Conservation (phyloP, 306 rosid genomes). For the Quercus suber region DNA sequence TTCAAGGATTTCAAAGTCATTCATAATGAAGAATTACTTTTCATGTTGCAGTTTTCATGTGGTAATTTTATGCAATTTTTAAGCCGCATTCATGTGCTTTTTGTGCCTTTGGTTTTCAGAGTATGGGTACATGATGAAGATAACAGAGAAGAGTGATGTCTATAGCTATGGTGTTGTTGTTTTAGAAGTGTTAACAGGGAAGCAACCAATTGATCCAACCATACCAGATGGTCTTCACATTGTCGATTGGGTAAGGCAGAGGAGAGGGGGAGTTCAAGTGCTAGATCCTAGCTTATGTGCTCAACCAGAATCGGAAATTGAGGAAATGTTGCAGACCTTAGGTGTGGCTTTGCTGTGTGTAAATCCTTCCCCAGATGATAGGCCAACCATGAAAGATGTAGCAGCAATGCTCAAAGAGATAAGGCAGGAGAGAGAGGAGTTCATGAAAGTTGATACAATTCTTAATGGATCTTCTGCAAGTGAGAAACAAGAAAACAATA, state of each 20-base stretch:
- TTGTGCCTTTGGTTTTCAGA: slow-evolving; percentile 39
- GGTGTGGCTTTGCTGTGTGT: slow-evolving; percentile 90
- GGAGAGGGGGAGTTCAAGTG: slow-evolving; percentile 45
- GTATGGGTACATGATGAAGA: slow-evolving; percentile 88
- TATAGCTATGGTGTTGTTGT: slow-evolving; percentile 84
- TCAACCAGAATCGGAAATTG: slow-evolving; percentile 56
- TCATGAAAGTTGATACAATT: slow-evolving; percentile 49
- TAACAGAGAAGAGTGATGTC: slow-evolving; percentile 90
- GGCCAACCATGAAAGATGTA: slow-evolving; percentile 87
- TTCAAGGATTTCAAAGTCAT: too few species aligned
- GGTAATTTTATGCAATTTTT: not conserved
- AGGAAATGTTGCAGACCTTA: slow-evolving; percentile 69
- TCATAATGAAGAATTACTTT: too few species aligned
- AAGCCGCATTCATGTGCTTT: not conserved
- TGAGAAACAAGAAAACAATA: slow-evolving; percentile 31
- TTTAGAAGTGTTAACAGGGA: slow-evolving; percentile 77
- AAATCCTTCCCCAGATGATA: slow-evolving; percentile 59
- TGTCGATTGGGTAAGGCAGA: slow-evolving; percentile 80
- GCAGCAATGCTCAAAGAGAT: slow-evolving; percentile 79
- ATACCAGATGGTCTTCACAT: slow-evolving; percentile 85
- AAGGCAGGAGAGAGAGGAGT: slow-evolving; percentile 54
- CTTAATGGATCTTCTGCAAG: slow-evolving; percentile 34
- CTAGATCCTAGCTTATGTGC: slow-evolving; percentile 52
- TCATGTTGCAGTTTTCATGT: too few species aligned
- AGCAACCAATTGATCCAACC: slow-evolving; percentile 88